Evolutionary conservation across 805 yeast genomes (phyloP), one percentile per base, ranked within the genome.

Genomic region (Helenozyma rhizophorensis): DNA sequence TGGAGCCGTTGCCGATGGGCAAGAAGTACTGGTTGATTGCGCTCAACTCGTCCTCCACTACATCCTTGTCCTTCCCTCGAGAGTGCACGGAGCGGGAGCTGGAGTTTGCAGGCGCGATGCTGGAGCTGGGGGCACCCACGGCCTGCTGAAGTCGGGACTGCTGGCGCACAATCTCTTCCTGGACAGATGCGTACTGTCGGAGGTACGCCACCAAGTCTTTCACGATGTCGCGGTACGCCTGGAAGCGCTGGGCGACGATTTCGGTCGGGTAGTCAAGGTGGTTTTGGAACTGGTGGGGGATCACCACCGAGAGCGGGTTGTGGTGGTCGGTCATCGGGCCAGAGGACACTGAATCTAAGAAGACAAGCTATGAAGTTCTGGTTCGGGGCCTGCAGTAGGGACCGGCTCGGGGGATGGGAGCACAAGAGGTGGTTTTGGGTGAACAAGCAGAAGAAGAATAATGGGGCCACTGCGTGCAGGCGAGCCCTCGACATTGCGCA

Each of bases 81-180:
- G 33, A 32, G 30, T 42, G 40, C 26, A 35, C 37, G 23, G 42
- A 45, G n/a, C 31, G 37, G 15, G 33, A 30, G 21, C 31, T 14
- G 12, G 33, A 15, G 23, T 24, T 25, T 15, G 25, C 25, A 4
- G 33, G 21, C 23, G 27, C 16, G 8, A 39, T 18, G 18, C 28
- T 34, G 16, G 33, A 16, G 13, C 39, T 33, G 8, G 50, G 37
- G 10, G 50, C 34, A 19, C 56, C 58, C 16, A 50, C 80, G 8
- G 95, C 87, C 54, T 86, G 89, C 39, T 86, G 84, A 27, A 88
- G 69, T 31, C 95, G 66, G 31, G 80, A 48, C 44, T 86, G 93
- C 50, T 86, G 95, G 38, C 95, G 76, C 22, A 84, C 79, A 12
- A 86, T 74, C 53, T 89, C 96, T 56, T 89, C 96, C 54, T 88